These are phyloP conservation scores for Keithomyces neogunnii DNA, from an alignment of 2,329 filamentous ascomycete genomes.

Conservation along the genomic window DNA sequence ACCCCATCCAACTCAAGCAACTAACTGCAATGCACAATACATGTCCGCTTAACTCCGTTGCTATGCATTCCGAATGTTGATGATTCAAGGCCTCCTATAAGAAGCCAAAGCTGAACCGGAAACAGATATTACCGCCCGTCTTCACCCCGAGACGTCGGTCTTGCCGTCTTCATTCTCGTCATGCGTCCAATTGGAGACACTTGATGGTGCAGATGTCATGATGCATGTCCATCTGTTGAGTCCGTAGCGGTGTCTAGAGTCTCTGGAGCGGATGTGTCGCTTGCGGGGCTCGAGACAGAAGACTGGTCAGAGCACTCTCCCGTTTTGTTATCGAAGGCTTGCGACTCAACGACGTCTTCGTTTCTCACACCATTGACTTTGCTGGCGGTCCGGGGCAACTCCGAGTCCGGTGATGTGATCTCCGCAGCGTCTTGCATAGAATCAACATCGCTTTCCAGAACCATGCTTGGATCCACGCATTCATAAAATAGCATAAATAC, in stretches of 20 bases:
- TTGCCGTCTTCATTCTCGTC: constrained; percentile 1
- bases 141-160: background rate
- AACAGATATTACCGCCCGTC: background rate
- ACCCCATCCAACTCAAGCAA: background rate
- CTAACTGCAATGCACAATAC: background rate
- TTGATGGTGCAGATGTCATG: constrained; percentile 1
- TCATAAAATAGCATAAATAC: constrained; percentile 99
- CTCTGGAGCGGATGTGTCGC: constrained; percentile 2
- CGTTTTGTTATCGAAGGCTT: background rate
- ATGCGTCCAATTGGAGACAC: constrained; percentile 2
- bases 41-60: background rate
- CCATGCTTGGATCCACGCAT: constrained; percentile 46
- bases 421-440: constrained; percentile 13
- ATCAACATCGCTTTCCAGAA: constrained; percentile 28
- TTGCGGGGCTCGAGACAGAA: constrained; percentile 5
- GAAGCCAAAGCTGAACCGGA: background rate
- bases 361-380: background rate
- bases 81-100: background rate
- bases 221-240: background rate
- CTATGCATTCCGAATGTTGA: background rate
- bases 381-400: background rate
- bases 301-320: background rate
- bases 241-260: constrained; percentile 2
- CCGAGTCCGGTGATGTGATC: background rate
- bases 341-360: background rate